Conservation (phyloP, 2,329 filamentous ascomycete genomes). For the Fusarium concolor region DNA sequence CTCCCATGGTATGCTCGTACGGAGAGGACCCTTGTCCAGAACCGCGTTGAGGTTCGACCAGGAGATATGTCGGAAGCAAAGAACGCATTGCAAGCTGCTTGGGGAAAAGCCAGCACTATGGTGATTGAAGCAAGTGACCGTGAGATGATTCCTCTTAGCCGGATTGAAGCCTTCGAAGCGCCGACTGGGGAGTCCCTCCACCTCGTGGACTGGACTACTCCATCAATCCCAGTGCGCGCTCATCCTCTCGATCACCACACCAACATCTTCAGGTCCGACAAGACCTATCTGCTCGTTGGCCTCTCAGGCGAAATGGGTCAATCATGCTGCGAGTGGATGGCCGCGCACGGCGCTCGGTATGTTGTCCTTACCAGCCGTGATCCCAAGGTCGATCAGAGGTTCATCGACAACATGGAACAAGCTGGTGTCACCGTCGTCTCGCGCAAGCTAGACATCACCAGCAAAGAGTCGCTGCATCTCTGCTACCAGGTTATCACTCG, state of each 20-base stretch:
- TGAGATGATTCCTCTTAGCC: not conserved
- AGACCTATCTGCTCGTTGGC: conserved; percentile 51
- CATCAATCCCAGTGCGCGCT: not conserved
- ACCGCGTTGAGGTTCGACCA: not conserved
- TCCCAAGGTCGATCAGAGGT: conserved; percentile 38
- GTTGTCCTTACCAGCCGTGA: conserved; percentile 55
- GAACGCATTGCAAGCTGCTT: not conserved
- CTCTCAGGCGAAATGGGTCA: conserved; percentile 51
- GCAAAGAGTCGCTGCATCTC: not conserved
- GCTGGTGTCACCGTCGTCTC: not conserved
- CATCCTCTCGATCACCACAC: conserved; percentile 6
- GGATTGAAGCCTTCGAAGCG: not conserved
- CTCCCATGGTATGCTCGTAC: conserved; percentile 1
- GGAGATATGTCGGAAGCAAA: not conserved
- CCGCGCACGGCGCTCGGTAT: conserved; percentile 51
- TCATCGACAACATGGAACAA: conserved; percentile 40
- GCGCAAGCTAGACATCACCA: conserved; percentile 8
- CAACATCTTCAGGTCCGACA: conserved; percentile 22
- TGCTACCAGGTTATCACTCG: conserved; percentile 19
- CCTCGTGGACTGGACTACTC: not conserved
- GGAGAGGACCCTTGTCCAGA: not conserved
- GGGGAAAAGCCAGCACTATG: not conserved
- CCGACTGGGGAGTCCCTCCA: not conserved
- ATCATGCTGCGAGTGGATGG: conserved; percentile 56
- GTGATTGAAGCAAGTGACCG: not conserved